Base-by-base conservation (phyloP, 164 flowering plant genomes). In the Echeveria elegans region DNA sequence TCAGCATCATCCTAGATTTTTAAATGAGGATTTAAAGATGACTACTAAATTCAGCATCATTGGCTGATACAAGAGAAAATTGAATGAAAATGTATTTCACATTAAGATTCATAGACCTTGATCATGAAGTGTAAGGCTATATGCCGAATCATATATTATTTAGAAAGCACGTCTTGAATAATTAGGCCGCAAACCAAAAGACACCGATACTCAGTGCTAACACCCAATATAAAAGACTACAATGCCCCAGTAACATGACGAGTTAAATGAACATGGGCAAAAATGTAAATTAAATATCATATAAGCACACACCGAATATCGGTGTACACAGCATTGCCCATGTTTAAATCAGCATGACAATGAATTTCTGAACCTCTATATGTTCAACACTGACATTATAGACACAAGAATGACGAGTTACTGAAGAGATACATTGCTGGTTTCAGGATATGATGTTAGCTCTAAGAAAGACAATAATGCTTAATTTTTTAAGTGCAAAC, bases 1-100 rank as follows among this genome's bases (percentile, higher is more conserved):
- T 82, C 82, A 50, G 86, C 80, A 43, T 74, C 70, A 43, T 45
- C 82, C 97, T 88, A 69, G 78, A 73, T 8, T 63, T 15, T 38
- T 23, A n/a, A 63, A 21, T 18, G 36, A 58, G 45, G 23, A 16
- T 18, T 28, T 19, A 48, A 56, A 36, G 38, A 30, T 41, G 12
- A 30, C 1, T n/a, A 40, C 31, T 45, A 59, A 32, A 53, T 38
- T 15, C 23, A 45, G 14, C 26, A 58, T 47, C 63, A 36, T 37
- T 11, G 3, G n/a, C 16, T 14, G 16, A 43, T 43, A 26, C 6
- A 63, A 40, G 14, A 24, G 15, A 40, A 37, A 32, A 4, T 2
- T 6, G 32, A 62, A 37, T 15, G 65, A 28, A 56, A 56, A 28
- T 11, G 2, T 24, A 26, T 11, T 56, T 56, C 11, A 52, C 58